These are phyloP conservation scores for Arthrobotrys megalospora DNA, from an alignment of 2,329 filamentous ascomycete genomes.

Conservation along the genomic window DNA sequence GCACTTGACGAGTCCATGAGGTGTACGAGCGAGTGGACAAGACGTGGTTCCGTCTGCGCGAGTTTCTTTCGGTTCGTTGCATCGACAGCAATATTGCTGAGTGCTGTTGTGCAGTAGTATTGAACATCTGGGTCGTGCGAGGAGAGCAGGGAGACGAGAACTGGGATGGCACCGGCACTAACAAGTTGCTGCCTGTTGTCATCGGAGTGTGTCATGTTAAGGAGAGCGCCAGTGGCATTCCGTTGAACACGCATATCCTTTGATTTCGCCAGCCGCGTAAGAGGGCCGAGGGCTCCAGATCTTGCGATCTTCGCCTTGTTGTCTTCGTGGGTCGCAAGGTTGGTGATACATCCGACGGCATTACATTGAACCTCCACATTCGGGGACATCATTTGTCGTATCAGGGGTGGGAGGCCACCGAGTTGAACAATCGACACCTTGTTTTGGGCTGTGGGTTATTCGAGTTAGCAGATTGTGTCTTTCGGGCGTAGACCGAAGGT, in stretches of 20 bases:
- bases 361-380: constrained; percentile 99
- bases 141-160: constrained; percentile 92
- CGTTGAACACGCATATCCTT: constrained; percentile 98
- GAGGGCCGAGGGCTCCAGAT: constrained; percentile 89
- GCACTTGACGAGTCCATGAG: constrained; percentile 97
- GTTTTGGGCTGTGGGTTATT: constrained; percentile 85
- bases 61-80: constrained; percentile 90
- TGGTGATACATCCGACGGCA: constrained; percentile 98
- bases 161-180: constrained; percentile 96
- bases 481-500: constrained; percentile 5
- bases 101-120: constrained; percentile 98
- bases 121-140: constrained; percentile 97
- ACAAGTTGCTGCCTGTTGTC: constrained; percentile 98
- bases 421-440: constrained; percentile 96
- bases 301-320: constrained; percentile 99
- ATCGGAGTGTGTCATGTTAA: constrained; percentile 99
- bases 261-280: constrained; percentile 94
- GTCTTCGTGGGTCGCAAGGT: constrained; percentile 96
- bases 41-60: constrained; percentile 87
- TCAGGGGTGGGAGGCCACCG: constrained; percentile 89
- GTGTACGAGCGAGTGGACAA: constrained; percentile 93
- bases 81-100: constrained; percentile 98
- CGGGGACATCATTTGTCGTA: constrained; percentile 96
- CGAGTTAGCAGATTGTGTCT: constrained; percentile 62
- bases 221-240: constrained; percentile 93